A percentile compares a stretch with the other conserved stretches of the same genome.
These are phyloP conservation scores for Vigna angularis DNA, from an alignment of 306 rosid species.

Conservation along the genomic window DNA sequence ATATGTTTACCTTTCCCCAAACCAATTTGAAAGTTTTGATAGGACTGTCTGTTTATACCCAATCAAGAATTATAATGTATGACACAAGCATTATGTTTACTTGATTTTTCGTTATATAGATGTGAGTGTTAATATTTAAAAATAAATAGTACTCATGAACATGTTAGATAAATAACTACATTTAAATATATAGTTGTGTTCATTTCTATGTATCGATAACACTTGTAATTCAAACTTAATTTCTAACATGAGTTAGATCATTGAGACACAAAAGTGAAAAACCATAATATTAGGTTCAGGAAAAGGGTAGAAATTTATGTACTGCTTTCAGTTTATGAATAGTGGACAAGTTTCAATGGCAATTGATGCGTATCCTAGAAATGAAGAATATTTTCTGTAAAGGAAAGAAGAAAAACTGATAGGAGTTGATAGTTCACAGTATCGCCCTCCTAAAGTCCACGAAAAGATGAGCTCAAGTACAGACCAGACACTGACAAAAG, in stretches of 20 bases:
- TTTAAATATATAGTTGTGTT: too few species aligned
- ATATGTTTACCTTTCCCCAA: not conserved
- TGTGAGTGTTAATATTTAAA: too few species aligned
- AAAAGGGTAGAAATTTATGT: not conserved
- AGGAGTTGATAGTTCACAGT: not conserved
- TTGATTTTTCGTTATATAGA: too few species aligned
- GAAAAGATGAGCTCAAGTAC: not conserved
- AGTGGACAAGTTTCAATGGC: not conserved
- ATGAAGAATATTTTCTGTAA: too few species aligned
- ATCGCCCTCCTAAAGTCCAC: not conserved
- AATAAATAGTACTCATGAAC: too few species aligned
- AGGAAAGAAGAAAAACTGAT: not conserved
- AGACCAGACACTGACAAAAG: constrained; percentile 1
- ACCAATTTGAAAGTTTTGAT: not conserved
- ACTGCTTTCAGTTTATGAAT: not conserved
- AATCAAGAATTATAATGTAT: not conserved
- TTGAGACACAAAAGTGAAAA: not conserved
- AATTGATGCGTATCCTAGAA: not conserved
- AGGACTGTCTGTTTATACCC: not conserved
- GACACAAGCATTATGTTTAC: not conserved
- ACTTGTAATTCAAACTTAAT: too few species aligned
- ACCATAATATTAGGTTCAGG: not conserved
- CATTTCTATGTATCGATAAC: too few species aligned
- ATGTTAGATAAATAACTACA: too few species aligned
- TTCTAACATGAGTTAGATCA: too few species aligned